phyloP scores from a whole-genome alignment of 148 eudicot genomes.

The Polygonum maritimum region DNA sequence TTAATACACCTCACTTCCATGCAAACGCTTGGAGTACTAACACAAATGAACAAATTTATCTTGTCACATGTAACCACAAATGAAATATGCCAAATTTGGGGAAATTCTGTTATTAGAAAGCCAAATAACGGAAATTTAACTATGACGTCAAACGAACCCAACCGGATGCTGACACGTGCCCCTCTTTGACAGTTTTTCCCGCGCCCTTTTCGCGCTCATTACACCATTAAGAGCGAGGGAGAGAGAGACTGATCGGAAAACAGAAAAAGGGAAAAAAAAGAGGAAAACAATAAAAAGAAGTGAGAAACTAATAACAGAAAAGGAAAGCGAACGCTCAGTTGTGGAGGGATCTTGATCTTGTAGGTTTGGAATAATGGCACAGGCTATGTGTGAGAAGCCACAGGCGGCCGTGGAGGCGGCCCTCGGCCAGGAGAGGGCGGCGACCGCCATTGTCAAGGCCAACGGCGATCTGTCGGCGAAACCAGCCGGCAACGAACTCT shows the following conservation, averaged over 20 bases:
- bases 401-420: not conserved
- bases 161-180: not conserved
- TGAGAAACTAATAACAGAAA: not conserved
- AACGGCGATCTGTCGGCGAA: not conserved
- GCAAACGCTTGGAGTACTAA: too few species aligned
- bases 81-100: not conserved
- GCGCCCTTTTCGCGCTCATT: conserved; percentile 3
- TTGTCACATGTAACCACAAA: not conserved
- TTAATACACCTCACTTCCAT: too few species aligned
- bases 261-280: not conserved
- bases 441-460: conserved; percentile 1
- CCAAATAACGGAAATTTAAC: not conserved
- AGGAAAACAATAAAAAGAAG: not conserved
- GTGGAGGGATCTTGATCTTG: not conserved
- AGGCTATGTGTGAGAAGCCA: conserved; percentile 5
- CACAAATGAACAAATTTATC: too few species aligned
- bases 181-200: not conserved
- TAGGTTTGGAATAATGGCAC: not conserved
- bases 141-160: not conserved
- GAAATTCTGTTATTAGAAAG: not conserved
- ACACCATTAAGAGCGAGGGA: not conserved
- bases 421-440: not conserved
- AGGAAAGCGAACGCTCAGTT: not conserved
- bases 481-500: not conserved
- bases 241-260: not conserved